A percentile compares a stretch with the other conserved stretches of the same genome.
Evolutionary conservation across 129 eudicot genomes (phyloP).

Genomic region (Centaurea solstitialis): DNA sequence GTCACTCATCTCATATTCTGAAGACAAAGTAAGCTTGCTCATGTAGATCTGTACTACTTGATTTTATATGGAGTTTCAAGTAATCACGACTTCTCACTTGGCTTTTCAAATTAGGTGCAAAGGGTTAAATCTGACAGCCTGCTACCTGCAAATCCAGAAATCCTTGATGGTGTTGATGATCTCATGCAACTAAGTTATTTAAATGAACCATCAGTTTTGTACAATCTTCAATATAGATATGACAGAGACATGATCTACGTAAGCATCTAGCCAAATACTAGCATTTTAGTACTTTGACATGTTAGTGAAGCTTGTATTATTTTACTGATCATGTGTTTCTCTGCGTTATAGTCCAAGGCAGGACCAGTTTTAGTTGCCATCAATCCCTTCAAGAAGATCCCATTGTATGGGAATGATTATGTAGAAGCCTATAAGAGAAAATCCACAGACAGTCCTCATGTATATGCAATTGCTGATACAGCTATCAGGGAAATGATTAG

Average conservation of each 20-base stretch:
- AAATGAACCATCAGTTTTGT: slow-evolving; percentile 84
- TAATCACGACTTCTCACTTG: slow-evolving; percentile 20
- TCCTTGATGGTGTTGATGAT: slow-evolving; percentile 98
- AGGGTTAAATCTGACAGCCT: slow-evolving; percentile 64
- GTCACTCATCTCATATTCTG: slow-evolving; percentile 60
- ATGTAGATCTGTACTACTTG: background rate
- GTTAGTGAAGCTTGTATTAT: slow-evolving; percentile 10
- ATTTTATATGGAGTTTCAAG: slow-evolving; percentile 6
- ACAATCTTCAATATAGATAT: slow-evolving; percentile 91
- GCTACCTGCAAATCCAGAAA: slow-evolving; percentile 91
- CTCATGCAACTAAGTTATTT: slow-evolving; percentile 96
- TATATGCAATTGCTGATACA: slow-evolving; percentile 90
- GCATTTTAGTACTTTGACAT: background rate
- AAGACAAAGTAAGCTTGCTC: slow-evolving; percentile 65
- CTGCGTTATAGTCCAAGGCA: slow-evolving; percentile 73
- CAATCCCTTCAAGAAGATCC: slow-evolving; percentile 89
- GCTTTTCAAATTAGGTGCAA: slow-evolving; percentile 55
- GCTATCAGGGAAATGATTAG: slow-evolving; percentile 91
- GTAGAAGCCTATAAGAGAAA: slow-evolving; percentile 74
- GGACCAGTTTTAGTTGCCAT: slow-evolving; percentile 96
- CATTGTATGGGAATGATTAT: slow-evolving; percentile 73
- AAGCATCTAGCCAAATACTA: slow-evolving; percentile 27
- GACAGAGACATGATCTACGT: slow-evolving; percentile 83
- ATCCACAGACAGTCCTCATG: slow-evolving; percentile 85
- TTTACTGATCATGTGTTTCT: background rate